Percentiles rank a stretch among this genome's conserved stretches.
Evolutionary conservation across 768 basidiomycete species (phyloP).

Genomic region (Hortiboletus campestris): DNA sequence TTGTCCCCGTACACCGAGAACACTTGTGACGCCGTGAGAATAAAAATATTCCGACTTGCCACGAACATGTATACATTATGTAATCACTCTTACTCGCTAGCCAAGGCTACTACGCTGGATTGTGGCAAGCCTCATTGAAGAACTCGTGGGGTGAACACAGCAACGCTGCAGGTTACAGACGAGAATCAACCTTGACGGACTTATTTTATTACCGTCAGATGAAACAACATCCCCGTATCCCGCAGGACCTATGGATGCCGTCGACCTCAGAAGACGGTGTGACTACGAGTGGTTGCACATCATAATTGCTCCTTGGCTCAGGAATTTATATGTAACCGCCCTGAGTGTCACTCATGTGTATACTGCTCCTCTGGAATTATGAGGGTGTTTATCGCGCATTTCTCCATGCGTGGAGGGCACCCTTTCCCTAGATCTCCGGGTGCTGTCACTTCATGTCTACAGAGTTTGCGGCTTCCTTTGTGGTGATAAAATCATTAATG

Average conservation of each 20-base stretch:
- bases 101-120: too few species aligned
- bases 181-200: too few species aligned
- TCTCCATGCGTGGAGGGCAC: neutral
- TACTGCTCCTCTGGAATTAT: neutral
- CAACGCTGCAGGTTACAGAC: too few species aligned
- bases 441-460: constrained; percentile 26
- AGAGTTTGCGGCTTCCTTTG: constrained; percentile 24
- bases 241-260: too few species aligned
- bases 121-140: too few species aligned
- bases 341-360: neutral
- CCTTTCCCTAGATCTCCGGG: neutral
- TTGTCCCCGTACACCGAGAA: neutral
- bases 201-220: too few species aligned
- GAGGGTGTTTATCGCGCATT: neutral
- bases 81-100: constrained; percentile 4
- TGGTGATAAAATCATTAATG: constrained; percentile 26
- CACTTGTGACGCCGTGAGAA: constrained; percentile 27
- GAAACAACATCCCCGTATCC: too few species aligned
- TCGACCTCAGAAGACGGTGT: neutral
- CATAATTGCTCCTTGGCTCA: neutral
- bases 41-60: constrained; percentile 30
- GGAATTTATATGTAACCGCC: neutral
- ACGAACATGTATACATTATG: constrained; percentile 22
- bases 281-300: too few species aligned
- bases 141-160: too few species aligned